A percentile compares a stretch with the other conserved stretches of the same genome.
Evolutionary conservation across 2,329 filamentous ascomycete genomes (phyloP).

Genomic region (Magnaporthales sp.): DNA sequence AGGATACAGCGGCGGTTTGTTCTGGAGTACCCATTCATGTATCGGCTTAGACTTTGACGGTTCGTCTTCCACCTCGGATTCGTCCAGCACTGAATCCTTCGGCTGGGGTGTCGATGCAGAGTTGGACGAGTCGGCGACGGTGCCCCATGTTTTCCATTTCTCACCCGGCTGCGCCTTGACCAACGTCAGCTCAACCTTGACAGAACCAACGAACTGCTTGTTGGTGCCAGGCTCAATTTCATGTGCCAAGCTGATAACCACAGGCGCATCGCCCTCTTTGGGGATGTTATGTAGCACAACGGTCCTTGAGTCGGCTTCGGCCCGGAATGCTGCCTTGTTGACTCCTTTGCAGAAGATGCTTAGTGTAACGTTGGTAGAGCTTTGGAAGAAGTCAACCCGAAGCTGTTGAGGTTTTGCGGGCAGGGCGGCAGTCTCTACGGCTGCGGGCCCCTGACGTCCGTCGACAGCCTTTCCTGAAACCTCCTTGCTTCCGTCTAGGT

Average conservation of each 20-base stretch:
- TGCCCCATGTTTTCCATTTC: constrained; percentile 24
- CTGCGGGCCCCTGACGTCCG: neutral
- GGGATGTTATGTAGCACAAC: constrained; percentile 9
- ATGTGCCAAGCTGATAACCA: constrained; percentile 16
- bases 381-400: constrained; percentile 33
- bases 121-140: constrained; percentile 11
- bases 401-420: constrained; percentile 21
- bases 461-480: neutral
- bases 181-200: constrained; percentile 25
- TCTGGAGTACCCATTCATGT: neutral
- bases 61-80: neutral
- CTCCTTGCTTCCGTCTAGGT: constrained; percentile 3
- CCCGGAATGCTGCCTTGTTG: constrained; percentile 16
- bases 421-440: neutral
- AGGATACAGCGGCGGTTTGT: constrained; percentile 56
- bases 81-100: neutral
- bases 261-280: constrained; percentile 10
- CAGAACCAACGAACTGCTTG: constrained; percentile 17
- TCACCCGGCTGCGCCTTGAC: constrained; percentile 16
- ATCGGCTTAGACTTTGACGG: neutral
- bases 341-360: constrained; percentile 30
- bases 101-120: neutral
- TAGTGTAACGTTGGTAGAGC: constrained; percentile 23
- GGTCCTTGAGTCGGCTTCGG: constrained; percentile 6
- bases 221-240: constrained; percentile 14